Conservation (phyloP, 768 basidiomycete species). For the Ramaria sp. region DNA sequence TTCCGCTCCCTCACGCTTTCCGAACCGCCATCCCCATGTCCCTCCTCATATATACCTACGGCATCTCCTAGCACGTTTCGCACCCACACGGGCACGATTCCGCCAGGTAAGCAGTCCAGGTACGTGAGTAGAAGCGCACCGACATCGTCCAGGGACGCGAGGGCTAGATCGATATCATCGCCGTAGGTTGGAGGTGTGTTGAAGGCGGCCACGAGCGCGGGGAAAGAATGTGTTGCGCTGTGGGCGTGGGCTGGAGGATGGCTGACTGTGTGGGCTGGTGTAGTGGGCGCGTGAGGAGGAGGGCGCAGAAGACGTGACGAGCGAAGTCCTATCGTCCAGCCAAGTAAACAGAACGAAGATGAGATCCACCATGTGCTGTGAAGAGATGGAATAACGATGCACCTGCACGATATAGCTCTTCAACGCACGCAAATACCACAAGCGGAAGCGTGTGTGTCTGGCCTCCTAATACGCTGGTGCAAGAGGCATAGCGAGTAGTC, state of each 20-base stretch:
- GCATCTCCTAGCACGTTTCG: neutral
- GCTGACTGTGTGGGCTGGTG: neutral
- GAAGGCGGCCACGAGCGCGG: neutral
- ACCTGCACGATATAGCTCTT: conserved; percentile 1
- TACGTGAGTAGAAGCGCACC: neutral
- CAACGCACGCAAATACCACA: neutral
- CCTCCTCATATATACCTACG: neutral
- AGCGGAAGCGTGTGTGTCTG: neutral
- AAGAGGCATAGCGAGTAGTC: too few relatives aligned
- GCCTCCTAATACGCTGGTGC: too few relatives aligned
- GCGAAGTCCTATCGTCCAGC: neutral
- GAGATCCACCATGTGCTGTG: neutral
- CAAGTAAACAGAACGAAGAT: neutral
- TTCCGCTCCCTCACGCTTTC: neutral
- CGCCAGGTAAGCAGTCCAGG: neutral
- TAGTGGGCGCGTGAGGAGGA: neutral
- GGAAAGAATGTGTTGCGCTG: neutral
- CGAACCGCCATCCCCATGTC: neutral
- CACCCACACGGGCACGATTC: neutral
- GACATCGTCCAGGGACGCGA: neutral
- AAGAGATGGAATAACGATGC: neutral
- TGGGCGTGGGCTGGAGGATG: neutral
- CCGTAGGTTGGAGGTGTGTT: neutral
- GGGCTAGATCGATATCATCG: neutral
- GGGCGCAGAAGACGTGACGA: neutral